phyloP scores from a whole-genome alignment of 2,329 filamentous ascomycete genomes.

The Incumbomyces lentus region DNA sequence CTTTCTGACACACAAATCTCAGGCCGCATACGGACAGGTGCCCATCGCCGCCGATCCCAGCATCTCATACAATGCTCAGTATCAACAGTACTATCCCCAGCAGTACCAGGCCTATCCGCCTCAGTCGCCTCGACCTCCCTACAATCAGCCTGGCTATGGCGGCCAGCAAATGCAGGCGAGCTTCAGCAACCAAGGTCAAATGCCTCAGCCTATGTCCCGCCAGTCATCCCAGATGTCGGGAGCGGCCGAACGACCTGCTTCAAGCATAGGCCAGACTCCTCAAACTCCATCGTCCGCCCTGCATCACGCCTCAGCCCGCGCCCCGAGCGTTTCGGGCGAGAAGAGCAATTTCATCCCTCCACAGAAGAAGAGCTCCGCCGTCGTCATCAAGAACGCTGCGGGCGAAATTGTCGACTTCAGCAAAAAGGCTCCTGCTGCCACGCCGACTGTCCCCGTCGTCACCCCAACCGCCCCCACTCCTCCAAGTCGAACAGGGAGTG shows the following conservation, averaged over 20 bases:
- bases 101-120: constrained; percentile 33
- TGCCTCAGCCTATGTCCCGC: constrained; percentile 62
- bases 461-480: constrained; percentile 69
- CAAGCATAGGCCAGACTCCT: constrained; percentile 49
- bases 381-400: constrained; percentile 73
- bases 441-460: constrained; percentile 49
- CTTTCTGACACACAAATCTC: constrained; percentile 54
- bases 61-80: constrained; percentile 18
- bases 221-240: constrained; percentile 66
- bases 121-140: constrained; percentile 36
- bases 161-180: constrained; percentile 41
- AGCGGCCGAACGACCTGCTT: constrained; percentile 53
- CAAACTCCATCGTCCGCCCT: constrained; percentile 37
- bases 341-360: constrained; percentile 54
- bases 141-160: constrained; percentile 41
- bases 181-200: constrained; percentile 36
- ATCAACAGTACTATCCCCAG: constrained; percentile 11
- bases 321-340: constrained; percentile 49
- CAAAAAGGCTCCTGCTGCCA: constrained; percentile 54
- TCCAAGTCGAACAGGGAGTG: constrained; percentile 63
- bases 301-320: constrained; percentile 43
- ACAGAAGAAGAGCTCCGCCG: constrained; percentile 56
- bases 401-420: constrained; percentile 63
- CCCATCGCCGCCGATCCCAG: constrained; percentile 21
- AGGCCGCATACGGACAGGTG: constrained; percentile 25